phyloP scores from a whole-genome alignment of 2,329 filamentous ascomycete genomes.

The Pyricularia grisea region DNA sequence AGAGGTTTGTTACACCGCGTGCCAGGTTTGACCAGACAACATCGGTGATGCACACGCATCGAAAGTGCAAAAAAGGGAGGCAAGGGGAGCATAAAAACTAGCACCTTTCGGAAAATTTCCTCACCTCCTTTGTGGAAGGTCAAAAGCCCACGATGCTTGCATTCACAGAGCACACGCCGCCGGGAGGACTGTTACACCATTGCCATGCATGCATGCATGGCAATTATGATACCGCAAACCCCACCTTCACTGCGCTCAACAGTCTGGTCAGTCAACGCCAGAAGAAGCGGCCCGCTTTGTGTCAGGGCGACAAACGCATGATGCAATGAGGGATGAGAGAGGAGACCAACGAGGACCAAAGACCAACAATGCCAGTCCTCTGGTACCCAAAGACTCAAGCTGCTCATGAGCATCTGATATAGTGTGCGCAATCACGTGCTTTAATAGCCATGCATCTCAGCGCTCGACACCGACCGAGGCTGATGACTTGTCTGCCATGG shows the following conservation, averaged over 20 bases:
- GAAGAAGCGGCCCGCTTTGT: neutral
- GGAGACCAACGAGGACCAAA: neutral
- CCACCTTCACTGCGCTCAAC: neutral
- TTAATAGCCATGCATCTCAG: neutral
- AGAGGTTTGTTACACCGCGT: neutral
- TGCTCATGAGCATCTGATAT: neutral
- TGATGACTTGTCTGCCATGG: neutral
- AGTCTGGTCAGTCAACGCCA: neutral
- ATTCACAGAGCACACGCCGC: neutral
- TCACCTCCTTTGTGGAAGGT: neutral
- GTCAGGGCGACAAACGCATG: neutral
- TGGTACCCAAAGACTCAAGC: neutral
- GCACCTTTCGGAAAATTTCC: neutral
- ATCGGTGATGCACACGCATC: neutral
- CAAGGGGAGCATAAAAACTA: neutral
- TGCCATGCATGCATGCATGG: neutral
- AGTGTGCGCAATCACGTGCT: neutral
- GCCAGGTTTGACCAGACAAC: neutral
- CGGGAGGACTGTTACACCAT: neutral
- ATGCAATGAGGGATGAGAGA: neutral
- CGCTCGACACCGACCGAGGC: neutral
- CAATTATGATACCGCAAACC: neutral
- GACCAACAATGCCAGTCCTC: neutral
- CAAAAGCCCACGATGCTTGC: slow-evolving; percentile 1
- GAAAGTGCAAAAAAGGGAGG: neutral